A percentile compares a stretch with the other conserved stretches of the same genome.
Evolutionary conservation across 2,329 filamentous ascomycete species (phyloP).

Genomic region (Tympanopsis confertula): DNA sequence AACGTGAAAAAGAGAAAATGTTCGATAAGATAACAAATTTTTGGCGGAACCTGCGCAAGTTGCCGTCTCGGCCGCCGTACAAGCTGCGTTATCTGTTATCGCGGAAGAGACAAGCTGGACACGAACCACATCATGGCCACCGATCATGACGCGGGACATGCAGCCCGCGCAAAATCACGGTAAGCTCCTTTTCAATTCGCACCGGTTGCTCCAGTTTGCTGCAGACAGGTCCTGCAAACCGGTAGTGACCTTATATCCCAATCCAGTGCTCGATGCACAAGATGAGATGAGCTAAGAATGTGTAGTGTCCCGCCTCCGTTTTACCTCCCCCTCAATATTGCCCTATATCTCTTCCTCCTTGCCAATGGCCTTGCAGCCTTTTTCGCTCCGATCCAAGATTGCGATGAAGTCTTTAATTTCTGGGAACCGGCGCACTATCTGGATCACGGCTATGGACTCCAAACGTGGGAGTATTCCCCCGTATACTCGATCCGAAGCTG

Average conservation of each 20-base stretch:
- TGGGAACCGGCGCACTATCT: conserved; percentile 97
- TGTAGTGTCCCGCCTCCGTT: conserved; percentile 37
- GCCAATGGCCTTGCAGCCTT: conserved; percentile 67
- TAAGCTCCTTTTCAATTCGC: no score
- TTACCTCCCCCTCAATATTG: conserved; percentile 58
- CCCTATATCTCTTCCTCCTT: conserved; percentile 69
- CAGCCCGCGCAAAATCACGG: no score
- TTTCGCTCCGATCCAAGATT: conserved; percentile 89
- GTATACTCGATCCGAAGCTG: conserved; percentile 91
- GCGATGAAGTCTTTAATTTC: conserved; percentile 98
- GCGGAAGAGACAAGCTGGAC: no score
- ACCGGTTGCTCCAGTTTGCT: no score
- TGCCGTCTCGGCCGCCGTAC: not conserved
- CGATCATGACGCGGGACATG: no score
- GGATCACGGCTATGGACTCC: conserved; percentile 79
- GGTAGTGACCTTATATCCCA: no score
- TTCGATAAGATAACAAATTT: not conserved
- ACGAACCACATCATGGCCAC: no score
- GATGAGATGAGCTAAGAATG: not conserved
- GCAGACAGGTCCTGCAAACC: no score
- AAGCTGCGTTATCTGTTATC: not conserved
- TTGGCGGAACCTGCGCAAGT: not conserved
- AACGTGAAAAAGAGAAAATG: not conserved
- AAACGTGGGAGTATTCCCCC: conserved; percentile 98
- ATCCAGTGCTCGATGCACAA: no score